Evolutionary conservation across 2,329 filamentous ascomycete genomes (phyloP).

Genomic region (Phaeoacremonium minimum): DNA sequence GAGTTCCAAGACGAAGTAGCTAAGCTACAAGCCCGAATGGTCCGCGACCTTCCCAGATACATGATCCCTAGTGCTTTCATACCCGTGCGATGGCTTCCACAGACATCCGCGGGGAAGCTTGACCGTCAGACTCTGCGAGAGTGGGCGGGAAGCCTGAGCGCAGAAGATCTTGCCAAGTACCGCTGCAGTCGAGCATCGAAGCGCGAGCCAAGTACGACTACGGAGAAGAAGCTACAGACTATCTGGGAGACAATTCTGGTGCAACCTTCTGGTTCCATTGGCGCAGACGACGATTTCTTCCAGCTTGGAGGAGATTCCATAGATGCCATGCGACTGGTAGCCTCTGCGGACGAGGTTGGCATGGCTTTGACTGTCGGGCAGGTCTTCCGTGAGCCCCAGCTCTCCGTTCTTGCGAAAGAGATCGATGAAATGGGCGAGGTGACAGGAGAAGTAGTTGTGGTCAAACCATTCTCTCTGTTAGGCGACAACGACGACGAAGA

Average conservation of each 20-base stretch:
- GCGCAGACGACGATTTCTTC: not conserved
- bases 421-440: no score
- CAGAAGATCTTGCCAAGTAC: constrained; percentile 16
- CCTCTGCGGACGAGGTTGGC: no score
- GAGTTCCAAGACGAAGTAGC: no score
- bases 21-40: no score
- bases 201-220: not conserved
- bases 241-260: not conserved
- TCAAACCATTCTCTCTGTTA: no score
- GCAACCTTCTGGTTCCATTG: not conserved
- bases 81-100: constrained; percentile 14
- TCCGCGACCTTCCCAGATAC: not conserved
- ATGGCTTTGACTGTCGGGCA: no score
- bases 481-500: no score
- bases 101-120: constrained; percentile 18
- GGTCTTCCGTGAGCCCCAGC: no score
- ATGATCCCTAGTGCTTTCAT: constrained; percentile 20
- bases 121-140: constrained; percentile 17
- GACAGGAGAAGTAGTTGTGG: no score
- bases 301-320: not conserved
- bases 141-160: constrained; percentile 10
- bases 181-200: not conserved
- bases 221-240: not conserved
- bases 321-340: not conserved
- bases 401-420: no score